phyloP scores from a whole-genome alignment of 140 eudicot species.

The Bidens hawaiensis region DNA sequence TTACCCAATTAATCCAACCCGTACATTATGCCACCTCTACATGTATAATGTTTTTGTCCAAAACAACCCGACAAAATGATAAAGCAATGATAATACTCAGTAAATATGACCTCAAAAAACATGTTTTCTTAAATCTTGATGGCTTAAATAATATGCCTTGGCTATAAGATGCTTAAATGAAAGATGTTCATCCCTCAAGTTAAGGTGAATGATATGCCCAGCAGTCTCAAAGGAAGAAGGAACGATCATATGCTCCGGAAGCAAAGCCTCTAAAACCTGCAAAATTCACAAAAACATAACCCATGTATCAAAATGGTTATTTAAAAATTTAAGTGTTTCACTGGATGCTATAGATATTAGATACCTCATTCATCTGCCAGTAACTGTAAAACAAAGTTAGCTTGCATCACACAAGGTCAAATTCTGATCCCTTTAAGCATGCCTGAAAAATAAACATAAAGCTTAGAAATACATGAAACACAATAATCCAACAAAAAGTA shows the following conservation, averaged over 20 bases:
- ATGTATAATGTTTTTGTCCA: constrained; percentile 86
- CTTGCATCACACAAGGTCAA: constrained; percentile 83
- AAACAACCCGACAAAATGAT: constrained; percentile 58
- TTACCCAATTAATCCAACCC: not conserved
- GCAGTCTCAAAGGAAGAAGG: constrained; percentile 87
- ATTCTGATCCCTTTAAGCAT: constrained; percentile 30
- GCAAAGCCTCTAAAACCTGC: constrained; percentile 77
- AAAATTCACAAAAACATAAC: constrained; percentile 10
- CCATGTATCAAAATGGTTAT: not conserved
- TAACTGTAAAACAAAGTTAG: constrained; percentile 69
- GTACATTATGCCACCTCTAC: not conserved
- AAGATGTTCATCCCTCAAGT: constrained; percentile 73
- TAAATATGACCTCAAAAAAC: too few relatives aligned
- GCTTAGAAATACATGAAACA: constrained; percentile 12
- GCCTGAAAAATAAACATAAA: constrained; percentile 44
- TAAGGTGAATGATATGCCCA: constrained; percentile 91
- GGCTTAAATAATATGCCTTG: constrained; percentile 35
- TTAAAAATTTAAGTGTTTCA: not conserved
- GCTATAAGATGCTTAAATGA: constrained; percentile 75
- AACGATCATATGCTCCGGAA: constrained; percentile 62
- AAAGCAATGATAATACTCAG: not conserved
- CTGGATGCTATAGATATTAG: not conserved
- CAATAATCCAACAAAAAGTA: too few relatives aligned
- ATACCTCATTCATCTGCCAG: constrained; percentile 94
- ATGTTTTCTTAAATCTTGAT: not conserved